Evolutionary conservation across 129 eudicot species (phyloP), one percentile per base, ranked within the genome.

Genomic region (Flaveria trinervia): DNA sequence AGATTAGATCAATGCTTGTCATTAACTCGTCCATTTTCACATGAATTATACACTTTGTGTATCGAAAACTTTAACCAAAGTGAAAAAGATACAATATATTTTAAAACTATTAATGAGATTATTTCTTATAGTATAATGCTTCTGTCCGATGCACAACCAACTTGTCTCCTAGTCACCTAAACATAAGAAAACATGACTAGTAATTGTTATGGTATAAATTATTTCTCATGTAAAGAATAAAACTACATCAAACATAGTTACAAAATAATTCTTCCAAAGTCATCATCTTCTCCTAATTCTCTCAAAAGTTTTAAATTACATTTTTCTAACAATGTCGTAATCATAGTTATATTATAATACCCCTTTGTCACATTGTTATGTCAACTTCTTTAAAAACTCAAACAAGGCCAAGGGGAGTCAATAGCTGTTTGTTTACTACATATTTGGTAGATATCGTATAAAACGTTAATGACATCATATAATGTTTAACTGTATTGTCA

Each of bases 401-500:
- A 72, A 49, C 77, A 61, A 71, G 8, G 71, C 15, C 23, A 48
- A 50, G 72, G 73, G 25, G 54, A 72, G 78, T 79, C 83, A 79
- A 79, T 50, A 69, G 48, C 22, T 62, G 36, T 43, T 50, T 62
- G 72, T 79, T 62, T 52, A 72, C 72, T 49, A 65, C 55, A 48
- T 72, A 44, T 39, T 46, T 51, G 60, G 68, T 65, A 49, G 45
- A 50, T 71, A 79, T 49, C 55, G 52, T 48, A 71, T 65, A 26
- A 49, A 79, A 79, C 54, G 18, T 72, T 25, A 20, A 66, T 80
- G 28, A 22, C 13, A 48, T 17, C 74, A 80, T 43, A 56, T 17
- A 54, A 7, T 7, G 28, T 25, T 17, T 56, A 22, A 16, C 25
- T 70, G 26, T 66, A 46, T 48, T 20, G 14, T 71, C 18, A 26